A percentile compares a stretch with the other conserved stretches of the same genome.
Evolutionary conservation across 148 eudicot genomes (phyloP).

Genomic region (Chenopodium formosanum): DNA sequence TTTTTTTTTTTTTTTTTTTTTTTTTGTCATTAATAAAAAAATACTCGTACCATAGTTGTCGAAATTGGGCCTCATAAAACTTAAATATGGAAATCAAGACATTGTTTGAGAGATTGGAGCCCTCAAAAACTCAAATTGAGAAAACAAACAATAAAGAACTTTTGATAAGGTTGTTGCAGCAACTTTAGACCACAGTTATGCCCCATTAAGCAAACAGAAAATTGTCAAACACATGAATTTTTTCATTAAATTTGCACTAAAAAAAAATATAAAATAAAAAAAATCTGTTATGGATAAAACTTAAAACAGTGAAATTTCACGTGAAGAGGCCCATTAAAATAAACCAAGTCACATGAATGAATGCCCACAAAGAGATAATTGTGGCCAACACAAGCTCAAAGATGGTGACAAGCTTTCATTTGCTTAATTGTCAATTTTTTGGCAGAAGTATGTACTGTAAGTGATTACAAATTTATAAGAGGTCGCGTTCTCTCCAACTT

Average conservation of each 20-base stretch:
- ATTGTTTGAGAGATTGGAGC: no score
- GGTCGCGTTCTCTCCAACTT: no score
- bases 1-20: no score
- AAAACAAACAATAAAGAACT: not conserved
- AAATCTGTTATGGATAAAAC: conserved; percentile 1
- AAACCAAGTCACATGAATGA: conserved; percentile 21
- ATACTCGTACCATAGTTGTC: not conserved
- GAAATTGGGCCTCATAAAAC: no score
- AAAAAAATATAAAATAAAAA: no score
- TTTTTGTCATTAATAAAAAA: no score
- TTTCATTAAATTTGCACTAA: not conserved
- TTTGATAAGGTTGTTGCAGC: not conserved
- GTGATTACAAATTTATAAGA: no score
- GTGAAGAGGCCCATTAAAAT: conserved; percentile 18
- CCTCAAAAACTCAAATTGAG: not conserved
- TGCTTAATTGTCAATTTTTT: not conserved
- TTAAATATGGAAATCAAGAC: no score
- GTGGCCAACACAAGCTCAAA: conserved; percentile 20
- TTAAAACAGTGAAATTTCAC: not conserved
- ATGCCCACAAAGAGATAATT: conserved; percentile 8
- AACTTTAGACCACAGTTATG: not conserved
- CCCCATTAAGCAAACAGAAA: not conserved
- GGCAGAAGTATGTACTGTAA: not conserved
- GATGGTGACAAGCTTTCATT: conserved; percentile 12
- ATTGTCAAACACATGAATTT: not conserved